Evolutionary conservation across 2,329 filamentous ascomycete species (phyloP).

Genomic region (Gnomoniopsis smithogilvyi): DNA sequence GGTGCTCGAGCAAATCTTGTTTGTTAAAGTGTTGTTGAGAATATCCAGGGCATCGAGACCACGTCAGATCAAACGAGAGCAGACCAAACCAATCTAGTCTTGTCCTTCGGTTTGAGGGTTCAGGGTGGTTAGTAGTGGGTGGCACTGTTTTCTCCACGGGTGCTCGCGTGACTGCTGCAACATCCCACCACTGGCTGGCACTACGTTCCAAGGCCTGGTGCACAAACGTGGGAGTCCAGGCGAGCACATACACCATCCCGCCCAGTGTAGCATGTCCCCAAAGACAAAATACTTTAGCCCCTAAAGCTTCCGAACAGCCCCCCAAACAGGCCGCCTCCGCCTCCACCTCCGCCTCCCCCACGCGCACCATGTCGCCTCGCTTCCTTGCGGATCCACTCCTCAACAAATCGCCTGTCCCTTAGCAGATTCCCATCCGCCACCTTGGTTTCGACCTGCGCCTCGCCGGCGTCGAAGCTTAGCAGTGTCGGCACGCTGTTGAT

Average conservation of each 20-base stretch:
- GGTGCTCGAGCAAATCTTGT: neutral
- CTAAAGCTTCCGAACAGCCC: conserved; percentile 30
- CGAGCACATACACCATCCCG: neutral
- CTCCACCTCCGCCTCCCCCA: conserved; percentile 10
- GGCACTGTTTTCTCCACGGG: neutral
- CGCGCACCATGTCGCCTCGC: conserved; percentile 20
- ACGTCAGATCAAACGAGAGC: neutral
- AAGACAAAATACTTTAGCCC: conserved; percentile 10
- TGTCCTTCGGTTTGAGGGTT: neutral
- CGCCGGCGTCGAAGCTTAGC: conserved; percentile 54
- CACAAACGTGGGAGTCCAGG: neutral
- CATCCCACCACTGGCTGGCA: neutral
- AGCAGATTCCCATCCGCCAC: conserved; percentile 47
- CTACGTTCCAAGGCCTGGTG: too few relatives aligned
- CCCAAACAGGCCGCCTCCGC: conserved; percentile 20
- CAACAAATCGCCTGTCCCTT: conserved; percentile 14
- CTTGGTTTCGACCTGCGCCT: conserved; percentile 47
- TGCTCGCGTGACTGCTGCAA: neutral
- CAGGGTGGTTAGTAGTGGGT: neutral
- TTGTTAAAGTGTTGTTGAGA: neutral
- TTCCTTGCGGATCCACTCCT: conserved; percentile 18
- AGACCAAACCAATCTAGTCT: neutral
- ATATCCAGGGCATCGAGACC: neutral
- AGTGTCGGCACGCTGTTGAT: conserved; percentile 57
- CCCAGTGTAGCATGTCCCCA: neutral